Evolutionary conservation across 1,284 basidiomycete genomes (phyloP), one percentile per base, ranked within the genome.

Genomic region (Farysia itapuensis): DNA sequence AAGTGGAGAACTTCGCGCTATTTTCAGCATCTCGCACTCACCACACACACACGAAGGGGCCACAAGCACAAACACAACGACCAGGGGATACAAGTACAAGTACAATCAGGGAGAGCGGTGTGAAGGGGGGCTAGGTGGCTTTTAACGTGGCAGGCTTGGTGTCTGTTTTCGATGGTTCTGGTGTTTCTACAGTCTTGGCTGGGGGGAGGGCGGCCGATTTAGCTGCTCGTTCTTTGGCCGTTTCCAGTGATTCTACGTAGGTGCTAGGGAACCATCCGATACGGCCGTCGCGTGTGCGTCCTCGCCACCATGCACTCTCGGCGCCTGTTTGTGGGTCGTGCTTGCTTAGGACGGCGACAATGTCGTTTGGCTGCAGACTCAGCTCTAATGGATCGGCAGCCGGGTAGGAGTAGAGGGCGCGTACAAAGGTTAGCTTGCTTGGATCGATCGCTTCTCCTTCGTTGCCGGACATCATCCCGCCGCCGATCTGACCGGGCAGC

Each of bases 261-360:
- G 71, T 93, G 60, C 82, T 84, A 1, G 94, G 94, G 83, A 99
- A 96, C 92, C 92, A 99, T 0, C 94, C 94, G 64, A 90, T 86
- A 56, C 87, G 82, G 0, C 94, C 95, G 67, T 98, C 93, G 47
- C 94, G 82, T 52, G 90, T 94, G 39, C 94, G 81, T 0, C 94
- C 94, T 75, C 87, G 87, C 92, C 93, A 98, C 94, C 95, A 99
- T 36, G 92, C 90, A 13, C 82, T 83, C 48, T 86, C 85, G 19
- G 87, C 83, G 37, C 86, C 86, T 28, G 73, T 75, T 33, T 67
- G 54, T 6, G 72, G 72, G 35, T 76, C 70, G 19, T 85, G 84
- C 84, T 20, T 83, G 78, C 11, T 89, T 78, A 94, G 84, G 37
- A 99, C 86, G 2, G 95, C 95, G 3, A 98, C 89, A 50, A 98